Evolutionary conservation across 116 monocot genomes (phyloP).

Genomic region (Iris pallida): DNA sequence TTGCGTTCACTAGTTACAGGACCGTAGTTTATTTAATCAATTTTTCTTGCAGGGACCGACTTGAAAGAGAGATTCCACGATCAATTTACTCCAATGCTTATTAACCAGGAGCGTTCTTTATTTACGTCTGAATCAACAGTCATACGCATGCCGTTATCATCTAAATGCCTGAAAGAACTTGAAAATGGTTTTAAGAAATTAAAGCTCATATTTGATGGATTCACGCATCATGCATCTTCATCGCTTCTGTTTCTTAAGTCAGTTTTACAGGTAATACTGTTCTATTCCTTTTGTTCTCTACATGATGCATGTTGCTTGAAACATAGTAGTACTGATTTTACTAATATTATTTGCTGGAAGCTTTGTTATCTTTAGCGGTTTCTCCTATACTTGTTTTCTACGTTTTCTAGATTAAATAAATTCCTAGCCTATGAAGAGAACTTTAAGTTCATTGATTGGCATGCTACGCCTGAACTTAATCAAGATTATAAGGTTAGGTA

Average conservation of each 20-base stretch:
- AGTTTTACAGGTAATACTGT: slow-evolving; percentile 60
- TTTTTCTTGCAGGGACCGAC: slow-evolving; percentile 55
- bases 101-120: slow-evolving; percentile 42
- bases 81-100: slow-evolving; percentile 82
- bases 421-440: too few species aligned
- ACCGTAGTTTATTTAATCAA: neutral
- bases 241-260: slow-evolving; percentile 80
- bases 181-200: slow-evolving; percentile 60
- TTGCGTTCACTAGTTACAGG: slow-evolving; percentile 1
- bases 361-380: too few species aligned
- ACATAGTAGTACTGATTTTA: too few species aligned
- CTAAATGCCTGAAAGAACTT: slow-evolving; percentile 56
- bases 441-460: too few species aligned
- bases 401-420: too few species aligned
- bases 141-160: slow-evolving; percentile 96
- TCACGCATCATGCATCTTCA: slow-evolving; percentile 62
- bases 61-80: slow-evolving; percentile 78
- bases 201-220: slow-evolving; percentile 66
- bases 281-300: too few species aligned
- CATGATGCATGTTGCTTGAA: too few species aligned
- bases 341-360: too few species aligned
- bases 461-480: too few species aligned
- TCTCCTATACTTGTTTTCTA: too few species aligned
- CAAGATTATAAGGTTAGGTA: too few species aligned
- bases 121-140: slow-evolving; percentile 58